These are phyloP conservation scores for Serendipita sp. DNA, from an alignment of 768 basidiomycete species.

Conservation along the genomic window DNA sequence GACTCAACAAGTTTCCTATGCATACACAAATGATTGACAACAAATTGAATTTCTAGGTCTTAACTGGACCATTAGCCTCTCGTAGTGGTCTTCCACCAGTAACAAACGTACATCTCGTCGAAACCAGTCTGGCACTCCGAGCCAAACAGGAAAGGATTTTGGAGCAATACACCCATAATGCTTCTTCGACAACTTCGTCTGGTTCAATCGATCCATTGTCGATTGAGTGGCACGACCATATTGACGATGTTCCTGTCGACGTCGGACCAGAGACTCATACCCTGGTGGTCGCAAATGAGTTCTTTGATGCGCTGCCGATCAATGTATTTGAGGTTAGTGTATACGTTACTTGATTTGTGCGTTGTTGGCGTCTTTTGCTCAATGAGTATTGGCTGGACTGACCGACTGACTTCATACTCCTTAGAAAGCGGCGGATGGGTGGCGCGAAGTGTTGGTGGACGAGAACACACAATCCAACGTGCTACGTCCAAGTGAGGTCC, in stretches of 20 bases:
- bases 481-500: no score
- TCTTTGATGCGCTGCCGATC: constrained; percentile 92
- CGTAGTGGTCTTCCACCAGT: constrained; percentile 22
- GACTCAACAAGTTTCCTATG: constrained; percentile 7
- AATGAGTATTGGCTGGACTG: neutral
- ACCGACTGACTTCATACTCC: neutral
- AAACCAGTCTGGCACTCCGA: constrained; percentile 57
- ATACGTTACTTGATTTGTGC: neutral
- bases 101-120: constrained; percentile 56
- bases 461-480: constrained; percentile 13
- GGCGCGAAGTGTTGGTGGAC: constrained; percentile 72
- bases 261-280: constrained; percentile 38
- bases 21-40: no score
- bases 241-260: constrained; percentile 46
- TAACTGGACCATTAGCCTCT: constrained; percentile 27
- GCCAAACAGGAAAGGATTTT: constrained; percentile 28
- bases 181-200: neutral
- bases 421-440: constrained; percentile 64
- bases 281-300: constrained; percentile 86
- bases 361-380: neutral
- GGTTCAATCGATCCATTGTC: constrained; percentile 18
- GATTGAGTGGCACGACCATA: constrained; percentile 55
- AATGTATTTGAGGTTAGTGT: constrained; percentile 62
- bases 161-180: neutral
- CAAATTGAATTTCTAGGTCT: constrained; percentile 28